These are phyloP conservation scores for Fonsecaea erecta DNA, from an alignment of 2,329 filamentous ascomycete genomes.

Conservation along the genomic window DNA sequence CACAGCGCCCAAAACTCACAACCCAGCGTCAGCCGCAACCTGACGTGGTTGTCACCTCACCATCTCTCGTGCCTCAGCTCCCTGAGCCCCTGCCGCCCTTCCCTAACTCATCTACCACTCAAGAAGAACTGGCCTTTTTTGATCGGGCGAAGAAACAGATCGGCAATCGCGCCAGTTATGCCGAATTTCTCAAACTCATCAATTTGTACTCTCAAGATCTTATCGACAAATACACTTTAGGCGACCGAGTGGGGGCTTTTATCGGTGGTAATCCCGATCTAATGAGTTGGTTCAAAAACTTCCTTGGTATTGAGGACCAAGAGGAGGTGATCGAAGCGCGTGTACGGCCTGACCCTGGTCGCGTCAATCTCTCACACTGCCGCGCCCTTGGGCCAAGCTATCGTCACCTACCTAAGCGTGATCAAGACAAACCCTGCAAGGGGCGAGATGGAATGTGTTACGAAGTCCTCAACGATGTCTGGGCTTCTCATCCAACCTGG, in stretches of 20 bases:
- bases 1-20: slow-evolving; percentile 32
- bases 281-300: slow-evolving; percentile 84
- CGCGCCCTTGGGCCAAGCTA: slow-evolving; percentile 96
- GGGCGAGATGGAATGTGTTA: slow-evolving; percentile 94
- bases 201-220: slow-evolving; percentile 93
- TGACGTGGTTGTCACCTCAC: slow-evolving; percentile 67
- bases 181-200: slow-evolving; percentile 95
- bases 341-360: slow-evolving; percentile 73
- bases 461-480: slow-evolving; percentile 92
- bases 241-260: slow-evolving; percentile 81
- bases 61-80: slow-evolving; percentile 83
- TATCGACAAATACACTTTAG: slow-evolving; percentile 81
- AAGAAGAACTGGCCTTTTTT: slow-evolving; percentile 91
- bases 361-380: slow-evolving; percentile 93
- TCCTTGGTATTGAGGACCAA: slow-evolving; percentile 76
- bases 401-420: slow-evolving; percentile 84
- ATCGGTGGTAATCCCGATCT: slow-evolving; percentile 87
- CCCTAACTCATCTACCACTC: slow-evolving; percentile 71
- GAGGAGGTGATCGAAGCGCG: slow-evolving; percentile 80
- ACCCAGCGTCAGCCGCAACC: slow-evolving; percentile 38
- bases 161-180: slow-evolving; percentile 87
- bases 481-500: slow-evolving; percentile 99
- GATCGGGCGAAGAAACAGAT: slow-evolving; percentile 97
- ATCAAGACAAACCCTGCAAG: slow-evolving; percentile 88
- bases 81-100: slow-evolving; percentile 84